Base-by-base conservation (phyloP, 2,329 filamentous ascomycete species). In the Arthrobotrys megalospora region DNA sequence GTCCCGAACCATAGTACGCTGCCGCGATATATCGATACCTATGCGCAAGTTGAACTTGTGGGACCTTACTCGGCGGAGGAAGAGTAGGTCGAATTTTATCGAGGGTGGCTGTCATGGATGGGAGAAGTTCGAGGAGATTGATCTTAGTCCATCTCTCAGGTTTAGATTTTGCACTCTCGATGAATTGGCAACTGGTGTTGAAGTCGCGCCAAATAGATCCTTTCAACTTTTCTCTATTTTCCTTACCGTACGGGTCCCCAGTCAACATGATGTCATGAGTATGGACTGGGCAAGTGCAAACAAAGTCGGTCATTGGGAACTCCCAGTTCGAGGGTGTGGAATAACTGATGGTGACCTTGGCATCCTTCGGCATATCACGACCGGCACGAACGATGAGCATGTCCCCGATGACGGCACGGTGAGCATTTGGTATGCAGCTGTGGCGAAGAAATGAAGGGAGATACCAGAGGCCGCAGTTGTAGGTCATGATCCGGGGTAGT, bases 381-480 rank as follows among this genome's bases (percentile, higher is more conserved):
- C 75, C 75, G 1, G 75, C 75, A 34, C 75, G 75, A 24, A 78
- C 41, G 24, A 78, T 64, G 14, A 63, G 34, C 67, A 78, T 78
- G 16, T 78, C 75, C 2, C 75, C 75, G 16, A 78, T 53, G 52
- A 72, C 53, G 16, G 75, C 34, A 3, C 75, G 67, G 36, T 78
- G 75, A 6, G 75, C 75, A 32, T 78, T 78, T 2, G 75, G 62
- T 3, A 78, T 19, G 21, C 75, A 78, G 21, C 75, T 78, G 38
- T 72, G 67, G 14, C 75, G 75, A 10, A 78, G 62, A 50, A 72
- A 78, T 2, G 75, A 78, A 8, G 75, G 62, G 6, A 78, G 67
- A 16, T 68, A 67, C 75, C 75, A 78, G 14, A 78, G 34, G 1
- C 75, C 75, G 14, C 67, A 70, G 14, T 68, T 72, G 53, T 63